Evolutionary conservation across 345 rosid species (phyloP).

Genomic region (Noccaea caerulescens): DNA sequence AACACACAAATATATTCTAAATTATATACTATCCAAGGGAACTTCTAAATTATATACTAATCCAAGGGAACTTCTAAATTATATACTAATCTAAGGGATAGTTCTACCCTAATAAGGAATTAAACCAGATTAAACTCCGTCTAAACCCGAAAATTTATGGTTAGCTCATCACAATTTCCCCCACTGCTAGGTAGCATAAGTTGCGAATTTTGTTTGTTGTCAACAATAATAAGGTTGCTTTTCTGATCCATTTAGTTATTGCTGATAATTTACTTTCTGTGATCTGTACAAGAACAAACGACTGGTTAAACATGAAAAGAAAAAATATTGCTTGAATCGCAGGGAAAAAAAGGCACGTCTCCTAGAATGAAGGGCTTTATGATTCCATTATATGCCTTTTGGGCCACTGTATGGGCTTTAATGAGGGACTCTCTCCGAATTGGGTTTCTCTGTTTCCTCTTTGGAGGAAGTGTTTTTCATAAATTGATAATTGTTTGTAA

Average conservation of each 20-base stretch:
- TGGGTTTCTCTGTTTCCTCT: not conserved
- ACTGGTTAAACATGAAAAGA: not conserved
- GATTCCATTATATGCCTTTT: not conserved
- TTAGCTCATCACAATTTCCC: not conserved
- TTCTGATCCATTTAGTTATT: not conserved
- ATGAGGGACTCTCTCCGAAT: not conserved
- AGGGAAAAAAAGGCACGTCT: not conserved
- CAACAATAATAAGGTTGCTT: not conserved
- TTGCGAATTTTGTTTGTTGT: not conserved
- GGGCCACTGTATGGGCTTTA: conserved; percentile 2
- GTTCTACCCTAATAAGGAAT: too few relatives aligned
- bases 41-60: too few relatives aligned
- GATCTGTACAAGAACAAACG: not conserved
- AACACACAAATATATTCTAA: not conserved
- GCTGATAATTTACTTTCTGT: not conserved
- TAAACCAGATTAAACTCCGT: too few relatives aligned
- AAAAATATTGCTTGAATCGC: not conserved
- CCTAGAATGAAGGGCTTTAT: not conserved
- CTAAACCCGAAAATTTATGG: not conserved
- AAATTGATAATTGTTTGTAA: too few relatives aligned
- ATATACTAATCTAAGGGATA: too few relatives aligned
- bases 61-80: too few relatives aligned
- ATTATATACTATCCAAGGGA: too few relatives aligned
- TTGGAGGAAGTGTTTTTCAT: too few relatives aligned
- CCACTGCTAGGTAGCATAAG: not conserved